Evolutionary conservation across 208 protist species (phyloP).

Genomic region (Wallacemonas sp.): DNA sequence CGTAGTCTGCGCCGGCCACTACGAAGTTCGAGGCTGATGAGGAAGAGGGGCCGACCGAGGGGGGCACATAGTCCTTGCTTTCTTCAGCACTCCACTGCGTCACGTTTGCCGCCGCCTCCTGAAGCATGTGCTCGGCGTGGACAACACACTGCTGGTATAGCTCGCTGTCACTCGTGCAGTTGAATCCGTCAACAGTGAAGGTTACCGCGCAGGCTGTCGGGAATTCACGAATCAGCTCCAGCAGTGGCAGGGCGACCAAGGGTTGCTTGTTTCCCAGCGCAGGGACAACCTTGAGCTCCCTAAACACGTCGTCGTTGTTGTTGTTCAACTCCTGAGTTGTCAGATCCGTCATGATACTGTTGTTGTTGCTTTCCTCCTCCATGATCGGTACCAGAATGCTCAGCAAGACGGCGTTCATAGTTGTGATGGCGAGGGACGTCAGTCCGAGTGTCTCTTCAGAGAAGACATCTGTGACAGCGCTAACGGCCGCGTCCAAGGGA

Average conservation of each 20-base stretch:
- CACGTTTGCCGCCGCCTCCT: neutral
- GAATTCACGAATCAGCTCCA: conserved; percentile 9
- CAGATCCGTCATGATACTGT: too few species aligned
- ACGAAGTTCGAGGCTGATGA: neutral
- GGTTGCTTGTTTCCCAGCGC: neutral
- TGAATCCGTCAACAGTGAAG: conserved; percentile 1
- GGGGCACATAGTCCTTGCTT: conserved; percentile 7
- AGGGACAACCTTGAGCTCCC: neutral
- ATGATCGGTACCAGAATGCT: neutral
- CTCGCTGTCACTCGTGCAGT: neutral
- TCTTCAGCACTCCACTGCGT: neutral
- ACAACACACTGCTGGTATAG: conserved; percentile 1
- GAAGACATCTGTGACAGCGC: conserved; percentile 6
- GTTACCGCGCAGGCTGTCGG: conserved; percentile 1
- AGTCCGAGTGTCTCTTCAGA: neutral
- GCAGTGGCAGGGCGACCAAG: neutral
- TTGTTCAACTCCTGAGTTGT: too few species aligned
- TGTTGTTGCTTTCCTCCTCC: neutral
- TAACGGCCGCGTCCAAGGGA: neutral
- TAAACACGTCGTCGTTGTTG: neutral
- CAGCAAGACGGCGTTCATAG: conserved; percentile 10
- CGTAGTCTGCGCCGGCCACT: neutral
- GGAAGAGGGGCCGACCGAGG: neutral
- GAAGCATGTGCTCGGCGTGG: conserved; percentile 10
- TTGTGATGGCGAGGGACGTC: conserved; percentile 1